These are phyloP conservation scores for Salix brachista DNA, from an alignment of 345 rosid genomes.

Conservation along the genomic window DNA sequence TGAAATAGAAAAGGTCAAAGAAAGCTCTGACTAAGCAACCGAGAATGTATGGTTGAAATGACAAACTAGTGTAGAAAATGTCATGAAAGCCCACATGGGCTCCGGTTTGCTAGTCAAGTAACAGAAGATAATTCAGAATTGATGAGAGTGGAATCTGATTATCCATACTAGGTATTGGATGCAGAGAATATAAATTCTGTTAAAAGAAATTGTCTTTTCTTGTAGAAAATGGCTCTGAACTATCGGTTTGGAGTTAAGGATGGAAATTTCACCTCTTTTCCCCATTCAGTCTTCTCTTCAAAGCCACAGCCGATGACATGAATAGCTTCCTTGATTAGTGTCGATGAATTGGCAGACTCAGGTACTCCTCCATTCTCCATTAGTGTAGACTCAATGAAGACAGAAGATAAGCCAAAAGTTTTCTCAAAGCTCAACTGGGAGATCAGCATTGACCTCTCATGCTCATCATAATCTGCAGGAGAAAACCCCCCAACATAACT, in stretches of 20 bases:
- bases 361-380: conserved; percentile 92
- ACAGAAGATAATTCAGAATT: background rate
- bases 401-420: conserved; percentile 90
- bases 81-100: background rate
- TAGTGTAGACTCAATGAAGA: conserved; percentile 90
- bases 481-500: conserved; percentile 4
- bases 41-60: background rate
- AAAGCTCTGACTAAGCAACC: background rate
- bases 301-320: conserved; percentile 94
- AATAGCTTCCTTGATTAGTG: conserved; percentile 90
- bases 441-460: conserved; percentile 90
- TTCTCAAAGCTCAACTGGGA: conserved; percentile 92
- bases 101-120: background rate
- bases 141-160: background rate
- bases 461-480: conserved; percentile 73
- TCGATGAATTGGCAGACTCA: conserved; percentile 76
- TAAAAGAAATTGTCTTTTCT: background rate
- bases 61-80: background rate
- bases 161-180: background rate
- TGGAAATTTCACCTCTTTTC: conserved; percentile 70
- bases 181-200: background rate
- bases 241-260: background rate
- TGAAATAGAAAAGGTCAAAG: background rate
- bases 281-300: conserved; percentile 96
- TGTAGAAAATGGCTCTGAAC: background rate